These are phyloP conservation scores for Sisymbrium irio DNA, from an alignment of 345 rosid species.

Conservation along the genomic window DNA sequence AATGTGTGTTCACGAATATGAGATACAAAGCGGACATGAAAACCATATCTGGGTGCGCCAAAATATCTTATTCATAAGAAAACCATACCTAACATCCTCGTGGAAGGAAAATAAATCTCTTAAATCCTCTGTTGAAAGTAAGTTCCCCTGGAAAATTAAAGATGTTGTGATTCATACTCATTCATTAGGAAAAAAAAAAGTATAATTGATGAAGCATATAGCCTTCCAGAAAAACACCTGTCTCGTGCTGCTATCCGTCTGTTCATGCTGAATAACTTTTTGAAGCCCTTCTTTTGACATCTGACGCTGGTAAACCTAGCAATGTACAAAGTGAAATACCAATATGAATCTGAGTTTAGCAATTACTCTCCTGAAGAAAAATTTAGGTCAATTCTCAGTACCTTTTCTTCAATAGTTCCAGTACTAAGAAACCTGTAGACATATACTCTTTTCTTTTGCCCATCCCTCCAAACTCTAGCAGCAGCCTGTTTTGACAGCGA, in stretches of 20 bases:
- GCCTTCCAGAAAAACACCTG: slow-evolving; percentile 46
- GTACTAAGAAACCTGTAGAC: slow-evolving; percentile 93
- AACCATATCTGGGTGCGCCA: not conserved
- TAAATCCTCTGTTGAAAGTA: slow-evolving; percentile 80
- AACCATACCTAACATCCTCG: slow-evolving; percentile 61
- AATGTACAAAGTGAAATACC: slow-evolving; percentile 18
- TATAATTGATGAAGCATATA: not conserved
- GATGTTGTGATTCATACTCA: slow-evolving; percentile 16
- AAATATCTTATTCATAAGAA: not conserved
- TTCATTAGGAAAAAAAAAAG: not conserved
- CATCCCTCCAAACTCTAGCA: slow-evolving; percentile 99
- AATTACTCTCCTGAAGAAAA: slow-evolving; percentile 9
- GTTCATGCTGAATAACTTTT: slow-evolving; percentile 81
- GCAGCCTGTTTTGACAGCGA: slow-evolving; percentile 69
- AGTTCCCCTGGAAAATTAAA: slow-evolving; percentile 61
- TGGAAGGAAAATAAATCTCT: slow-evolving; percentile 82
- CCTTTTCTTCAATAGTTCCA: slow-evolving; percentile 99
- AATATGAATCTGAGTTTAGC: slow-evolving; percentile 17
- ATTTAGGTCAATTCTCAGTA: slow-evolving; percentile 15
- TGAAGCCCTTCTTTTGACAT: slow-evolving; percentile 99
- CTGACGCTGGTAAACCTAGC: slow-evolving; percentile 95
- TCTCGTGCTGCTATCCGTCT: slow-evolving; percentile 40
- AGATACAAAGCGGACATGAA: not conserved
- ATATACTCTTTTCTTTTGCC: slow-evolving; percentile 96
- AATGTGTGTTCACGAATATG: not conserved